phyloP scores from a whole-genome alignment of 2,329 filamentous ascomycete genomes.

The Furcasterigmium furcatum region DNA sequence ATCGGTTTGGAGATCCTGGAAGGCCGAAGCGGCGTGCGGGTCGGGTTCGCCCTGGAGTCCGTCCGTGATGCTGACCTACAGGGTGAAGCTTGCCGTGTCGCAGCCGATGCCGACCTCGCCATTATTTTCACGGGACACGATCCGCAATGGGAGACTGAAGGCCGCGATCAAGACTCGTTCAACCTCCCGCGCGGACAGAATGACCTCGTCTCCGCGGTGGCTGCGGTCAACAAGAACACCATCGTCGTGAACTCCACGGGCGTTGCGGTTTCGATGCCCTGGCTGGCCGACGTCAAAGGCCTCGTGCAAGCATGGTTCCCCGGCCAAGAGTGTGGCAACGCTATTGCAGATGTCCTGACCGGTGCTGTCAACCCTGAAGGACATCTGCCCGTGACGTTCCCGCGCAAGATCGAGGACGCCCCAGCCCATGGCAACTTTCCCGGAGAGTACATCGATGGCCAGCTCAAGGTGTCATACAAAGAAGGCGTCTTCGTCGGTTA shows the following conservation, averaged over 20 bases:
- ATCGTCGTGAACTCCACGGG: conserved; percentile 63
- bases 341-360: conserved; percentile 64
- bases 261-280: conserved; percentile 59
- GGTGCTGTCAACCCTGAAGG: conserved; percentile 63
- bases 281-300: conserved; percentile 52
- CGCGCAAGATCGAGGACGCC: conserved; percentile 56
- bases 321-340: conserved; percentile 67
- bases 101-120: conserved; percentile 59
- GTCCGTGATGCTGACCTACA: conserved; percentile 31
- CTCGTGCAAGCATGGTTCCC: conserved; percentile 67
- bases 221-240: conserved; percentile 55
- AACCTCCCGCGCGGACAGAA: conserved; percentile 60
- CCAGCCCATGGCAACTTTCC: conserved; percentile 62
- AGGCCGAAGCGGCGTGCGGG: conserved; percentile 23
- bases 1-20: conserved; percentile 26
- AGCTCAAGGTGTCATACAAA: conserved; percentile 61
- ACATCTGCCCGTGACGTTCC: conserved; percentile 63
- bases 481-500: conserved; percentile 70
- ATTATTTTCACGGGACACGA: conserved; percentile 60
- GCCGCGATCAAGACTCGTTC: conserved; percentile 67
- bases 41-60: conserved; percentile 25
- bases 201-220: conserved; percentile 51
- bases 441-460: conserved; percentile 38
- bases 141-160: conserved; percentile 43
- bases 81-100: conserved; percentile 52